These are phyloP conservation scores for Suillus weaverae DNA, from an alignment of 768 basidiomycete genomes.

Conservation along the genomic window DNA sequence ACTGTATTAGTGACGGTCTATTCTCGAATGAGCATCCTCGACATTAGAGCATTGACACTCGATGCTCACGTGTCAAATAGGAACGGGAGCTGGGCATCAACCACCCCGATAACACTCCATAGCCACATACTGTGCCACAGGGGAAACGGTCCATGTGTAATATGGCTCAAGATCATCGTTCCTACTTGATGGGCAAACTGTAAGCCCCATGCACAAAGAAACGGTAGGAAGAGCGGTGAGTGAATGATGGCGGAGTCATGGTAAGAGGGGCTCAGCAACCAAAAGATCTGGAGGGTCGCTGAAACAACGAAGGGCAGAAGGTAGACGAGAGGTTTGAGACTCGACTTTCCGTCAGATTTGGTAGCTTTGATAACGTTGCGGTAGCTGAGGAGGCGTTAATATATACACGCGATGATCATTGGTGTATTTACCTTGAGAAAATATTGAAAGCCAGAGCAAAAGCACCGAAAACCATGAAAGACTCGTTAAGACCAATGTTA, in stretches of 20 bases:
- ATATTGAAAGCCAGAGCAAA: slow-evolving; percentile 81
- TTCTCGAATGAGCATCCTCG: slow-evolving; percentile 1
- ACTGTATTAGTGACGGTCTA: slow-evolving; percentile 74
- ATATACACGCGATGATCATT: background rate
- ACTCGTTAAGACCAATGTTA: slow-evolving; percentile 76
- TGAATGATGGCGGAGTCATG: slow-evolving; percentile 68
- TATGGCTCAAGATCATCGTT: slow-evolving; percentile 89
- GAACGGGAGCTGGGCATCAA: slow-evolving; percentile 80
- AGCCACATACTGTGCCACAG: slow-evolving; percentile 86
- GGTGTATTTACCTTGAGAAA: slow-evolving; percentile 49
- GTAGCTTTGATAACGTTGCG: slow-evolving; percentile 74
- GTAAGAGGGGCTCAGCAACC: slow-evolving; percentile 72
- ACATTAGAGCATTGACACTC: slow-evolving; percentile 12
- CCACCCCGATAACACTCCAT: slow-evolving; percentile 71
- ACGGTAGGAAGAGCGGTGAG: slow-evolving; percentile 80
- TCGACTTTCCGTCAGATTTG: slow-evolving; percentile 40
- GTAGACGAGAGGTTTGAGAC: slow-evolving; percentile 59
- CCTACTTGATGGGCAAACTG: slow-evolving; percentile 91
- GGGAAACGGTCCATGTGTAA: slow-evolving; percentile 83
- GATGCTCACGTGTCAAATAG: slow-evolving; percentile 61
- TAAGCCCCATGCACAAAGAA: slow-evolving; percentile 90
- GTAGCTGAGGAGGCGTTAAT: slow-evolving; percentile 49
- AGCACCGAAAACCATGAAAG: slow-evolving; percentile 81
- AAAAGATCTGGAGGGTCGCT: slow-evolving; percentile 69
- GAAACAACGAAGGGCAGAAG: slow-evolving; percentile 81